Evolutionary conservation across 176 grass and related monocot species (phyloP), one percentile per base, ranked within the genome.

Genomic region (Saccharum spontaneum): DNA sequence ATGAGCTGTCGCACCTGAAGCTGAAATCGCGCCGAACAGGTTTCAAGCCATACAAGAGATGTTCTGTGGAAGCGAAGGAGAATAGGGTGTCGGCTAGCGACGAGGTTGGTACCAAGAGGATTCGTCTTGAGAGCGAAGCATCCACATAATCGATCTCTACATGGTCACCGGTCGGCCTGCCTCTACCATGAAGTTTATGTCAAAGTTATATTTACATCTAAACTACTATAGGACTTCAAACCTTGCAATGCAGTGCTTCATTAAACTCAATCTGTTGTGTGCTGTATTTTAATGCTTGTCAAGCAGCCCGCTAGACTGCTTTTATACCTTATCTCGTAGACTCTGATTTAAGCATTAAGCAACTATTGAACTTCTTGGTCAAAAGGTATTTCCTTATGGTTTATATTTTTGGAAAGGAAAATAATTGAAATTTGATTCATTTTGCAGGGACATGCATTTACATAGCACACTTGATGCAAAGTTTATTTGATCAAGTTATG

Each of bases 21-120:
- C 70, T 94, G 77, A 98, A 96, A 86, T 87, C 78, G 3, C 85
- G 84, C 72, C 73, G 88, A 73, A 95, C 91, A 83, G 97, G 97
- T 66, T 98, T 98, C 75, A 98, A 94, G 63, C 97, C 97, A 26
- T 98, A 98, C 76, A 98, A 95, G 59, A 95, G 93, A 71, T 96
- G 97, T 72, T 94, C 97, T 18, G 67, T 89, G 63, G 97, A 94
- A 92, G 96, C 91, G 8, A 94, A 94, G 77, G 93, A 94, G 60
- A 89, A 89, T 43, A 95, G 84, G 41, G 71, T 84, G 78, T 76
- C 76, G 17, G 79, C 84, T 74, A 75, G 62, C 22, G 91, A 98
- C 15, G 91, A 92, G 74, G 75, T 85, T 65, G 37, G 81, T 68
- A 92, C 87, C 75, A 98, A 98, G 82, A 95, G 91, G 84, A 85